Evolutionary conservation across 177 flowering plant genomes (phyloP).

Genomic region (Vitis hybrid): DNA sequence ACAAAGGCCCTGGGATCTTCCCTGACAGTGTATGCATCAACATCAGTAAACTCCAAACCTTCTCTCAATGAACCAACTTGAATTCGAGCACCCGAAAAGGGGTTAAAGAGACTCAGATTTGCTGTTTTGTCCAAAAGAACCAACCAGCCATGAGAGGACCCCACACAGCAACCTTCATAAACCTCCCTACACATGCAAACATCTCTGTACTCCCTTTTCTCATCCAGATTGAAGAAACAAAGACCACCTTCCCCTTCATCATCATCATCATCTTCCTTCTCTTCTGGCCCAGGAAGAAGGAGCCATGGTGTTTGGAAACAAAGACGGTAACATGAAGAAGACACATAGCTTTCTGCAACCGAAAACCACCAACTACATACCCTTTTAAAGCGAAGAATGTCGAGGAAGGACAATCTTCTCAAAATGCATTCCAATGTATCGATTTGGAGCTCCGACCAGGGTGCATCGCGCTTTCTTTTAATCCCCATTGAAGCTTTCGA

Average conservation of each 20-base stretch:
- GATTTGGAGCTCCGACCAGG: background rate
- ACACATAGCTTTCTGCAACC: background rate
- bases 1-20: background rate
- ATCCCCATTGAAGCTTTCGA: too few relatives aligned
- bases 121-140: background rate
- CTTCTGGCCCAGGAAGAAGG: background rate
- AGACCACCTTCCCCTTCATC: background rate
- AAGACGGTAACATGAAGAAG: background rate
- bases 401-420: background rate
- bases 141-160: background rate
- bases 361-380: background rate
- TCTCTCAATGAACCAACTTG: background rate
- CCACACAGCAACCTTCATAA: background rate
- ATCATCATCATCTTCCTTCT: background rate
- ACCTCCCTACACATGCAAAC: background rate
- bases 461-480: background rate
- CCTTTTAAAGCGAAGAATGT: background rate
- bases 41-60: too few relatives aligned
- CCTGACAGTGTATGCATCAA: too few relatives aligned
- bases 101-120: background rate
- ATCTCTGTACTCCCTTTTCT: background rate
- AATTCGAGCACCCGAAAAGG: background rate
- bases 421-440: background rate
- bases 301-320: background rate
- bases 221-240: background rate